Percentiles rank a stretch among this genome's conserved stretches.
These are phyloP conservation scores for Tuber melanosporum DNA, from an alignment of 495 filamentous ascomycete species.

Conservation along the genomic window DNA sequence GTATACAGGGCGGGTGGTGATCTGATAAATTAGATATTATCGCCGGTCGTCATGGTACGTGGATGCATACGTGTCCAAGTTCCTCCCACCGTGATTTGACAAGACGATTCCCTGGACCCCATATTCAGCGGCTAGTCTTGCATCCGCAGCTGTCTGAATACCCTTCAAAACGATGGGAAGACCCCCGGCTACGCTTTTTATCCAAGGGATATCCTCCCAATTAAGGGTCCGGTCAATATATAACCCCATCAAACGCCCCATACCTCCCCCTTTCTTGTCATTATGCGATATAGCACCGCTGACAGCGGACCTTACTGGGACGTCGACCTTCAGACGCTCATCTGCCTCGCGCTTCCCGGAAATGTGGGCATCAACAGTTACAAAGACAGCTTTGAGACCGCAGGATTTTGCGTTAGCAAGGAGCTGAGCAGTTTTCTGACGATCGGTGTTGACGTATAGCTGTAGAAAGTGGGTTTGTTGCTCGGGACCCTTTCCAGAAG, in stretches of 20 bases:
- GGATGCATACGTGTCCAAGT: slow-evolving; percentile 52
- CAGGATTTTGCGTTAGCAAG: slow-evolving; percentile 53
- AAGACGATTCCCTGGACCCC: slow-evolving; percentile 55
- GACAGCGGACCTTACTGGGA: slow-evolving; percentile 43
- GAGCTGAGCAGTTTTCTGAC: slow-evolving; percentile 59
- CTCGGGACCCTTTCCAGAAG: slow-evolving; percentile 43
- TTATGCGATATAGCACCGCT: slow-evolving; percentile 45
- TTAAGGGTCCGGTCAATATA: slow-evolving; percentile 67
- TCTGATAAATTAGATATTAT: slow-evolving; percentile 10
- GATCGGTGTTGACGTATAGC: slow-evolving; percentile 71
- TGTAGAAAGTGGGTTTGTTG: slow-evolving; percentile 58
- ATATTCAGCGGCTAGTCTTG: slow-evolving; percentile 50
- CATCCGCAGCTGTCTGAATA: slow-evolving; percentile 58
- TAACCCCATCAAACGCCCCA: slow-evolving; percentile 64
- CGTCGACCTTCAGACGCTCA: slow-evolving; percentile 29
- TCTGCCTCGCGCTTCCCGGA: slow-evolving; percentile 53
- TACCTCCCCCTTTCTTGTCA: slow-evolving; percentile 62
- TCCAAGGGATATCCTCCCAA: slow-evolving; percentile 65
- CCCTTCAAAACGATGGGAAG: slow-evolving; percentile 60
- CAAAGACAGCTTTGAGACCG: slow-evolving; percentile 59
- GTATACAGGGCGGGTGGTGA: slow-evolving; percentile 55
- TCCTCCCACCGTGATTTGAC: slow-evolving; percentile 66
- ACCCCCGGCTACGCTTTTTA: slow-evolving; percentile 45
- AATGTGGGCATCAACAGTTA: slow-evolving; percentile 63
- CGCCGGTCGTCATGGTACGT: neutral